These are phyloP conservation scores for Coprinopsis sp. DNA, from an alignment of 768 basidiomycete genomes.

Conservation along the genomic window DNA sequence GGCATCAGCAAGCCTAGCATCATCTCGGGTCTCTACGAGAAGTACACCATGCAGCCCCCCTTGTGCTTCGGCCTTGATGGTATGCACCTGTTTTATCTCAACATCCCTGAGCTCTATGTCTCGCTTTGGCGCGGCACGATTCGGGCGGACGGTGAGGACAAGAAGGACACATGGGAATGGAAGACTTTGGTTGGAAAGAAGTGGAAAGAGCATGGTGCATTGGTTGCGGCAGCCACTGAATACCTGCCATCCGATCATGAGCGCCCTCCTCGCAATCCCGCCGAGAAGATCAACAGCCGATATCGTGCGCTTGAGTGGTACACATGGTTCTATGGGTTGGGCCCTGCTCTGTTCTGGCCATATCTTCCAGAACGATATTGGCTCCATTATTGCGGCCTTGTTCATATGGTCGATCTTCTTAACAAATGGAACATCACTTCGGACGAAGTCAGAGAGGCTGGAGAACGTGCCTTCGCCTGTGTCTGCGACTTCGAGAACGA, in stretches of 20 bases:
- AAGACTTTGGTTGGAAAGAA: slow-evolving; percentile 1
- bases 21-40: slow-evolving; percentile 30
- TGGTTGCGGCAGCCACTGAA: slow-evolving; percentile 6
- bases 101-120: slow-evolving; percentile 17
- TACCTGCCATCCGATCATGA: slow-evolving; percentile 6
- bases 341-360: slow-evolving; percentile 4
- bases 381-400: slow-evolving; percentile 28
- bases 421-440: slow-evolving; percentile 20
- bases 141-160: neutral
- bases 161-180: slow-evolving; percentile 10
- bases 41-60: slow-evolving; percentile 20
- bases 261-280: slow-evolving; percentile 8
- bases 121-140: slow-evolving; percentile 11
- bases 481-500: slow-evolving; percentile 26
- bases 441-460: slow-evolving; percentile 16
- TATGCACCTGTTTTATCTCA: slow-evolving; percentile 36
- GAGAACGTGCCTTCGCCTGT: slow-evolving; percentile 22
- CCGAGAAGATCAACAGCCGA: slow-evolving; percentile 7
- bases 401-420: slow-evolving; percentile 21
- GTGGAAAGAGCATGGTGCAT: slow-evolving; percentile 11
- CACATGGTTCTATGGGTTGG: slow-evolving; percentile 4
- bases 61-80: slow-evolving; percentile 33
- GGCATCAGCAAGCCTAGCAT: slow-evolving; percentile 33
- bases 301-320: slow-evolving; percentile 6
- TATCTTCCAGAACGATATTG: slow-evolving; percentile 25